Evolutionary conservation across 2,329 filamentous ascomycete genomes (phyloP), one percentile per base, ranked within the genome.

Genomic region (Venturia aucupariae): DNA sequence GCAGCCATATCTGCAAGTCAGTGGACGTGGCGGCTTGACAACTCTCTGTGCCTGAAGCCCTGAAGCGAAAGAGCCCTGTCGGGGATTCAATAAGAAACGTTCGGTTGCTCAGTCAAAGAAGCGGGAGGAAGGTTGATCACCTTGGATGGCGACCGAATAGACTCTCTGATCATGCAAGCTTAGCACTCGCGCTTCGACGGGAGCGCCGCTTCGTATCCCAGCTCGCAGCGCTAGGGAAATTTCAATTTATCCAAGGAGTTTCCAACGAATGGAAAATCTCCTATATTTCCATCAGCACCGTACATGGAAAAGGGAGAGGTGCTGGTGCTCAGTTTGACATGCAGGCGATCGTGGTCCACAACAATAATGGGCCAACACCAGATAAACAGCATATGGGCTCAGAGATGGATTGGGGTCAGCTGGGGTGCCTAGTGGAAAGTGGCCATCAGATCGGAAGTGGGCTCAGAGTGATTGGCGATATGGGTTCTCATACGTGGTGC

Each of bases 51-150:
- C 51, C 51, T 57, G 51, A 57, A 32, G 51, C 51, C 51, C 51
- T 57, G 51, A n/a, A 57, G 51, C 51, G 51, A 57, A 35, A 35
- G 51, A 35, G 30, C 51, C 51, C 51, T 57, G 51, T 35, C 27
- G 13, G 51, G 4, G 51, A 57, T 32, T 57, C 51, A 35, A n/a
- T n/a, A n/a, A 57, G 51, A 17, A 57, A 57, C 30, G 30, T 57
- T 57, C 19, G 51, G 51, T 27, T 57, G 30, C 30, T 57, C 27
- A n/a, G 51, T 35, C 17, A 57, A 57, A 57, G 51, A 35, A 57
- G 51, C 51, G 51, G 51, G 51, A 57, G n/a, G 30, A 57, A 57
- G 27, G 51, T 57, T 57, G 48, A 55, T 55, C 48, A 27, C 17
- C 48, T 55, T 55, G 10, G 48, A 55, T 55, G 27, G 51, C 51